Percentiles rank a stretch among this genome's conserved stretches.
Conservation (phyloP, 2,329 filamentous ascomycete species). For the Ophiocordyceps camponoti-leonardi region DNA sequence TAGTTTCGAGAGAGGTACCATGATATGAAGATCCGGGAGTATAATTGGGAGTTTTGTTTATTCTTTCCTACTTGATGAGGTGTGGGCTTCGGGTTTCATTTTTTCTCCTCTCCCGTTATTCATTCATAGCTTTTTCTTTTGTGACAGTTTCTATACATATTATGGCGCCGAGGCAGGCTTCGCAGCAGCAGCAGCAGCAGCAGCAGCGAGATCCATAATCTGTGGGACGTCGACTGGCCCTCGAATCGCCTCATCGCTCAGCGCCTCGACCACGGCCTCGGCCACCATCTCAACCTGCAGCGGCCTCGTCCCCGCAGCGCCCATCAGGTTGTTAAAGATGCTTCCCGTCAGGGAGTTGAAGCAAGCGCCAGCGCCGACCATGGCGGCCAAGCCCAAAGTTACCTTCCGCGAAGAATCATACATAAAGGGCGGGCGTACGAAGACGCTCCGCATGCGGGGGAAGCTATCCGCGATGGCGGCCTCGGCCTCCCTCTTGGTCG, state of each 20-base stretch:
- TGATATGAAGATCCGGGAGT: no score
- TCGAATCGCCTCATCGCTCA: slow-evolving; percentile 53
- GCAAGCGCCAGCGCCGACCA: slow-evolving; percentile 55
- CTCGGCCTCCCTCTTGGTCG: slow-evolving; percentile 85
- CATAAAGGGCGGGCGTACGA: slow-evolving; percentile 73
- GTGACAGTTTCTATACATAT: no score
- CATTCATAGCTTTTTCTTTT: no score
- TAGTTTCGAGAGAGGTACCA: slow-evolving; percentile 92
- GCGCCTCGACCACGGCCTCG: slow-evolving; percentile 75
- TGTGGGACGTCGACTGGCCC: slow-evolving; percentile 63
- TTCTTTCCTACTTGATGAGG: no score
- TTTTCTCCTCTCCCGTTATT: no score
- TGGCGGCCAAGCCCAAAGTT: slow-evolving; percentile 69
- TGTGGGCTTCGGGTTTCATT: no score
- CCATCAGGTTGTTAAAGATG: slow-evolving; percentile 59
- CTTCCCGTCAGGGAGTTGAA: slow-evolving; percentile 68
- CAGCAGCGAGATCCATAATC: slow-evolving; percentile 63
- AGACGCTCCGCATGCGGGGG: slow-evolving; percentile 60
- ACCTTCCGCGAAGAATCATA: slow-evolving; percentile 71
- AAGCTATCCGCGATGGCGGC: slow-evolving; percentile 54
- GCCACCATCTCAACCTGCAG: slow-evolving; percentile 76
- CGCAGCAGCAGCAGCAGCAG: slow-evolving; percentile 11
- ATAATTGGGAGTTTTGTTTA: no score
- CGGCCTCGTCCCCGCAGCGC: slow-evolving; percentile 70
- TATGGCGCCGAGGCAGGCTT: no score